Conservation (phyloP, 169 alveolate genomes). For the Cryptosporidium bovis region DNA sequence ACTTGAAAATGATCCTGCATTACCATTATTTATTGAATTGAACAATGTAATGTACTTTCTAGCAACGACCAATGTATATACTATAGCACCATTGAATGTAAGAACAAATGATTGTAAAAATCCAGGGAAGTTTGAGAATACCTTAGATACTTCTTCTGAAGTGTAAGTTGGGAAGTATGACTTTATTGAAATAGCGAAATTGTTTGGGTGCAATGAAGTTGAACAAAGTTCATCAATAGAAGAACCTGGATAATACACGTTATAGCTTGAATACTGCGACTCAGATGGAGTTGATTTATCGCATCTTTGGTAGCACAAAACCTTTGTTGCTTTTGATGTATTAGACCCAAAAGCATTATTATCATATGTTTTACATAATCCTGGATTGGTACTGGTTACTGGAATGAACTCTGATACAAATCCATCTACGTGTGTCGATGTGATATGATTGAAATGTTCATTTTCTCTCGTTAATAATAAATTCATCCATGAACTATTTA, state of each 20-base stretch:
- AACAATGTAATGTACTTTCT: conserved; percentile 43
- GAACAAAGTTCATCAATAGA: conserved; percentile 41
- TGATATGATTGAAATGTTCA: conserved; percentile 33
- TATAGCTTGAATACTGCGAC: background rate
- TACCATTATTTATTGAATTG: conserved; percentile 49
- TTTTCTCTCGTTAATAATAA: conserved; percentile 6
- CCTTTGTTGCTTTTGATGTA: conserved; percentile 9
- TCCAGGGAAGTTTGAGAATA: conserved; percentile 62
- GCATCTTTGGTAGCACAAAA: conserved; percentile 3
- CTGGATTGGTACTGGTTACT: background rate
- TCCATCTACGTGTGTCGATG: conserved; percentile 9
- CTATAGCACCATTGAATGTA: conserved; percentile 24
- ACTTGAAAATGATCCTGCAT: conserved; percentile 36
- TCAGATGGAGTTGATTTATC: background rate
- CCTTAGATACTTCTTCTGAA: conserved; percentile 20
- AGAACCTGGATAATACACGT: conserved; percentile 15
- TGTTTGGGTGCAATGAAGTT: conserved; percentile 40
- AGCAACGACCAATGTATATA: conserved; percentile 46
- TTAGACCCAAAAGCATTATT: conserved; percentile 5
- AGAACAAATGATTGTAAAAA: conserved; percentile 46
- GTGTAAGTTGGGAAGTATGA: conserved; percentile 14
- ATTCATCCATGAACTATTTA: conserved; percentile 20
- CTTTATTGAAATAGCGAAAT: background rate
- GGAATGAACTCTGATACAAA: conserved; percentile 5
- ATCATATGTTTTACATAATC: background rate